These are phyloP conservation scores for Penicillium capsulatum DNA, from an alignment of 2,329 filamentous ascomycete genomes.

Conservation along the genomic window DNA sequence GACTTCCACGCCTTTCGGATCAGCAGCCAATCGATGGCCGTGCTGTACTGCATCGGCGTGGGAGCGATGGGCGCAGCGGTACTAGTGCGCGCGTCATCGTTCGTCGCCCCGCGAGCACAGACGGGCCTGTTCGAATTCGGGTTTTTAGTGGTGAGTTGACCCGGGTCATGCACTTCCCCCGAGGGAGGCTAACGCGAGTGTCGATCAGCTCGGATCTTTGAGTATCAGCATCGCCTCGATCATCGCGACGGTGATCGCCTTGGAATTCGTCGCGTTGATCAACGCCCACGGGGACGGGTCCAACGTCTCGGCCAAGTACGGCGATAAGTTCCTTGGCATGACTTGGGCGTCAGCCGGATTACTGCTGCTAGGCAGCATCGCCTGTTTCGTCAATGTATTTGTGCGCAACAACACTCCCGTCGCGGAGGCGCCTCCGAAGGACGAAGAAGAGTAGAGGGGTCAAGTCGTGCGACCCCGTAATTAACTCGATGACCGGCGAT, in stretches of 20 bases:
- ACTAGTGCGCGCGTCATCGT: slow-evolving; percentile 42
- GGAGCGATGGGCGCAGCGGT: slow-evolving; percentile 51
- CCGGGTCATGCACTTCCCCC: not conserved
- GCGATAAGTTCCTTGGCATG: slow-evolving; percentile 54
- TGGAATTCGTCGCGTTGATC: slow-evolving; percentile 51
- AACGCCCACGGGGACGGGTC: slow-evolving; percentile 51
- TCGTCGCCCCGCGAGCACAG: slow-evolving; percentile 45
- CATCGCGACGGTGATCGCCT: slow-evolving; percentile 61
- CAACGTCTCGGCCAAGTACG: slow-evolving; percentile 49
- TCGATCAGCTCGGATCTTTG: slow-evolving; percentile 48
- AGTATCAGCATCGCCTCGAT: slow-evolving; percentile 69
- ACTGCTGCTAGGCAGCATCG: slow-evolving; percentile 29
- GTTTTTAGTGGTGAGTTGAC: slow-evolving; percentile 43
- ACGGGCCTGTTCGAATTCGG: slow-evolving; percentile 50
- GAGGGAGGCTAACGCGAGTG: not conserved
- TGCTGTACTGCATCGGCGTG: slow-evolving; percentile 58
- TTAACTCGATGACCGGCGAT: slow-evolving; percentile 13
- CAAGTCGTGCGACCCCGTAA: too few relatives aligned
- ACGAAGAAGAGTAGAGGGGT: slow-evolving; percentile 19
- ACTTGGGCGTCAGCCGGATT: slow-evolving; percentile 55
- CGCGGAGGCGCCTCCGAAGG: slow-evolving; percentile 11
- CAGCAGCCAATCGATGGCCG: slow-evolving; percentile 51
- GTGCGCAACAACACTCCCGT: slow-evolving; percentile 11
- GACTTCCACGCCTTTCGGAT: slow-evolving; percentile 50
- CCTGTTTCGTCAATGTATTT: slow-evolving; percentile 28